Percentiles rank a stretch among this genome's conserved stretches.
Conservation (phyloP, 2,329 filamentous ascomycete species). For the Triangularia verruculosa region DNA sequence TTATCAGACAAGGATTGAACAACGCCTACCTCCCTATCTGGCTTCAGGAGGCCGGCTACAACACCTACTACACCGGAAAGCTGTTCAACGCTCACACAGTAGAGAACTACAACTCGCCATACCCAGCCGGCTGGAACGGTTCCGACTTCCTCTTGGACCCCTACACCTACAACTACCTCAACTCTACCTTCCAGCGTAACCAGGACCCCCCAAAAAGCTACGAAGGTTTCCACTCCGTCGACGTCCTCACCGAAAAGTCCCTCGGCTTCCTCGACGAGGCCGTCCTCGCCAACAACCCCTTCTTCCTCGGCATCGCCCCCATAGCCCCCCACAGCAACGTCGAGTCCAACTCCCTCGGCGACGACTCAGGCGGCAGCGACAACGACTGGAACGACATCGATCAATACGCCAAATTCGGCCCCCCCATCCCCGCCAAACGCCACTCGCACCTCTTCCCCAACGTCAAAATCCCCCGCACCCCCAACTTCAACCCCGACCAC, state of each 20-base stretch:
- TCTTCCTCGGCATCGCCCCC: constrained; percentile 59
- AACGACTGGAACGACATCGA: constrained; percentile 15
- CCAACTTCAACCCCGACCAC: constrained; percentile 62
- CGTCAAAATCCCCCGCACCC: constrained; percentile 58
- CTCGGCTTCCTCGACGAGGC: constrained; percentile 26
- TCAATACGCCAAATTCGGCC: constrained; percentile 31
- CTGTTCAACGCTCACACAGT: constrained; percentile 51
- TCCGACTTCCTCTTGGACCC: constrained; percentile 61
- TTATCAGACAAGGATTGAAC: constrained; percentile 49
- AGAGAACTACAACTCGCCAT: constrained; percentile 49
- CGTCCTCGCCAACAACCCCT: constrained; percentile 41
- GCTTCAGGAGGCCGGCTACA: constrained; percentile 50
- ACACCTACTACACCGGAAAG: constrained; percentile 55
- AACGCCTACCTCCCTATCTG: constrained; percentile 49
- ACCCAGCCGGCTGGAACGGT: constrained; percentile 53
- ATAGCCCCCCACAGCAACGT: constrained; percentile 55
- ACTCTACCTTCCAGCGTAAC: constrained; percentile 62
- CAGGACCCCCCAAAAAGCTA: constrained; percentile 41
- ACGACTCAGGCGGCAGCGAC: constrained; percentile 7
- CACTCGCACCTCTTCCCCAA: constrained; percentile 60
- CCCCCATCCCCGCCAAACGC: constrained; percentile 55
- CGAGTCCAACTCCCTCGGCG: constrained; percentile 28
- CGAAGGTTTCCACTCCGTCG: constrained; percentile 29
- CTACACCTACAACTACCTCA: constrained; percentile 65
- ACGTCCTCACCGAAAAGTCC: constrained; percentile 28